A percentile compares a stretch with the other conserved stretches of the same genome.
Evolutionary conservation across 345 rosid species (phyloP).

Genomic region (Triadica sebifera): DNA sequence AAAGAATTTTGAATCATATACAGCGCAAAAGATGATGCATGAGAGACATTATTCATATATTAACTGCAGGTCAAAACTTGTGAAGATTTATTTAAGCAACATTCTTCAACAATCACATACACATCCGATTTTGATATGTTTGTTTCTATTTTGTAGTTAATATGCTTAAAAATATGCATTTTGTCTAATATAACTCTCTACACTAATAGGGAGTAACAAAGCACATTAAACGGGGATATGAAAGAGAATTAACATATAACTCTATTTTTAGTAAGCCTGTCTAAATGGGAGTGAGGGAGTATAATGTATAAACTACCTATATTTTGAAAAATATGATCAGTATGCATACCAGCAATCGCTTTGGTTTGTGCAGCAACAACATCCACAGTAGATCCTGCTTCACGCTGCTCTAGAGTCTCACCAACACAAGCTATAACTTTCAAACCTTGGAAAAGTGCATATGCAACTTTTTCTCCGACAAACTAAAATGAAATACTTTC

Average conservation of each 20-base stretch:
- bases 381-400: conserved; percentile 74
- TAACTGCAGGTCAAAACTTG: neutral
- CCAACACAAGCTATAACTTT: conserved; percentile 95
- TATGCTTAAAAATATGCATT: too few relatives aligned
- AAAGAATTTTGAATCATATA: neutral
- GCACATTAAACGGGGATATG: too few relatives aligned
- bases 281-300: too few relatives aligned
- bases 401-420: conserved; percentile 89
- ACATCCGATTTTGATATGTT: too few relatives aligned
- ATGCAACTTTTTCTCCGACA: conserved; percentile 86
- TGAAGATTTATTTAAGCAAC: neutral
- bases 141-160: too few relatives aligned
- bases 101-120: neutral
- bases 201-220: too few relatives aligned
- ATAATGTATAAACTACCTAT: neutral
- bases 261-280: too few relatives aligned
- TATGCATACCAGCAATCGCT: conserved; percentile 72
- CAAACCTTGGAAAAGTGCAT: conserved; percentile 87
- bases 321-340: neutral
- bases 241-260: too few relatives aligned
- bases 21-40: neutral
- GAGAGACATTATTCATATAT: neutral
- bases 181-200: too few relatives aligned
- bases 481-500: conserved; percentile 44
- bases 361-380: conserved; percentile 93